Percentiles rank a stretch among this genome's conserved stretches.
Conservation (phyloP, 208 protist species). For the Acanthamoeba lenticulata region DNA sequence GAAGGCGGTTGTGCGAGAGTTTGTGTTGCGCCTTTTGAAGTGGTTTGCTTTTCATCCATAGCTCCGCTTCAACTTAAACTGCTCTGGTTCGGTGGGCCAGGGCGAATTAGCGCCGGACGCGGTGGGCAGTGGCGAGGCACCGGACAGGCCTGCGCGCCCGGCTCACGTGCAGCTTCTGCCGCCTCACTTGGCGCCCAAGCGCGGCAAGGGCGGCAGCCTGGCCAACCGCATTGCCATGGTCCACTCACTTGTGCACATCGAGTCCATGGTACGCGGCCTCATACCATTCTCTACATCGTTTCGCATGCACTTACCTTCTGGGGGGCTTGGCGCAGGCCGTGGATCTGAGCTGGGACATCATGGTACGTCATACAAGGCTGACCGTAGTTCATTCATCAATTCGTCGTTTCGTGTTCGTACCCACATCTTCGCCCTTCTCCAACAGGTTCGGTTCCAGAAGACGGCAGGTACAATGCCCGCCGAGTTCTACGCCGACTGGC, state of each 20-base stretch:
- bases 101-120: not conserved
- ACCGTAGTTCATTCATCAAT: too few species aligned
- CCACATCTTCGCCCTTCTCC: not conserved
- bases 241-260: slow-evolving; percentile 35
- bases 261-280: not conserved
- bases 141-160: slow-evolving; percentile 30
- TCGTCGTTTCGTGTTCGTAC: too few species aligned
- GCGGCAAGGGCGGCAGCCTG: slow-evolving; percentile 51
- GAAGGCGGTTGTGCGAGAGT: too few species aligned
- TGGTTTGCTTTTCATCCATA: too few species aligned
- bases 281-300: too few species aligned
- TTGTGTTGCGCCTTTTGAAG: not conserved
- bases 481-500: slow-evolving; percentile 53
- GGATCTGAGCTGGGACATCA: slow-evolving; percentile 49
- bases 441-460: slow-evolving; percentile 7
- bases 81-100: not conserved
- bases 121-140: not conserved
- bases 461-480: not conserved
- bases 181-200: not conserved
- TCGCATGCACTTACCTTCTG: too few species aligned
- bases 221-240: slow-evolving; percentile 47
- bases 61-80: too few species aligned
- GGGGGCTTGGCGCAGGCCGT: slow-evolving; percentile 7
- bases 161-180: slow-evolving; percentile 12
- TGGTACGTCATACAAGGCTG: not conserved